These are phyloP conservation scores for Fusarium napiforme DNA, from an alignment of 2,329 filamentous ascomycete genomes.

Conservation along the genomic window DNA sequence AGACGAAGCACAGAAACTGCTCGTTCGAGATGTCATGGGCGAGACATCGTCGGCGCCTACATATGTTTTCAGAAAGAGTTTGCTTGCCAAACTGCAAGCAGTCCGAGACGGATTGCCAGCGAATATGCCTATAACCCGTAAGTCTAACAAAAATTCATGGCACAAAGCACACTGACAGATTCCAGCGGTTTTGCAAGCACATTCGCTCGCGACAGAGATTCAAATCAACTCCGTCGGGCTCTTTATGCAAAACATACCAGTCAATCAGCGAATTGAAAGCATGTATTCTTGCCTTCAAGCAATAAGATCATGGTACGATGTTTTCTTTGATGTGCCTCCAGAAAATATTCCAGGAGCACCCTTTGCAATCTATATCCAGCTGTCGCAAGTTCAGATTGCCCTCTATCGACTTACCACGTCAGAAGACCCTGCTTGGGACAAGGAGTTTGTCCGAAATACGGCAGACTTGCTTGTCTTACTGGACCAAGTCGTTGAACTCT, in stretches of 20 bases:
- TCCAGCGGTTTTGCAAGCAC: conserved; percentile 47
- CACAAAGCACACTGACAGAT: conserved; percentile 3
- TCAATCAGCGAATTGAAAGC: conserved; percentile 47
- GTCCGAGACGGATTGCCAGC: conserved; percentile 42
- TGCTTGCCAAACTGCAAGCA: conserved; percentile 45
- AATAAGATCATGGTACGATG: conserved; percentile 51
- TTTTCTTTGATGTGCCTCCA: conserved; percentile 49
- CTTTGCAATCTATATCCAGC: conserved; percentile 49
- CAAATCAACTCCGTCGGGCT: conserved; percentile 49
- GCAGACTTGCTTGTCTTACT: conserved; percentile 51
- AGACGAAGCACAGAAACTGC: conserved; percentile 52
- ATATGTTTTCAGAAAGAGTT: conserved; percentile 48
- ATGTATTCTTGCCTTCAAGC: conserved; percentile 52
- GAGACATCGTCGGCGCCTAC: conserved; percentile 45
- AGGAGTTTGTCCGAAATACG: conserved; percentile 49
- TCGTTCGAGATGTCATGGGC: conserved; percentile 46
- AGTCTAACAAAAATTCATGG: conserved; percentile 9
- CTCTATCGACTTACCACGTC: conserved; percentile 54
- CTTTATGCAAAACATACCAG: conserved; percentile 48
- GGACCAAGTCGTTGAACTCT: conserved; percentile 49
- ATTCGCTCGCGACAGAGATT: conserved; percentile 47
- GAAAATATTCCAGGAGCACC: conserved; percentile 48
- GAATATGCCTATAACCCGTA: conserved; percentile 44
- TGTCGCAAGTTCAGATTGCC: conserved; percentile 51
- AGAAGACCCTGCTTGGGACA: conserved; percentile 56